Conservation (phyloP, 345 rosid species). For the Acer negundo region DNA sequence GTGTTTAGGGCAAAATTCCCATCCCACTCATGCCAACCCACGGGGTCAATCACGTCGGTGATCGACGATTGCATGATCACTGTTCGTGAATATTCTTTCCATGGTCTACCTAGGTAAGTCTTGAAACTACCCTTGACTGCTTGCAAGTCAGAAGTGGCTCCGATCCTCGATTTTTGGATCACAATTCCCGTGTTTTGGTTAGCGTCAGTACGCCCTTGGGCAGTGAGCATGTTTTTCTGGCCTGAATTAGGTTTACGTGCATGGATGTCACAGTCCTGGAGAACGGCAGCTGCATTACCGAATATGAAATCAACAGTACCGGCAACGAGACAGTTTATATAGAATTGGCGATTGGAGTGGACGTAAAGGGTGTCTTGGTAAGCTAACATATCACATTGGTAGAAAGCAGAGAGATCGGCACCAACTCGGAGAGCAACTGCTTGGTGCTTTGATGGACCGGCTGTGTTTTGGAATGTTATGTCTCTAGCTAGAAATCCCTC, state of each 20-base stretch:
- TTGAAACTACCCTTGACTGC: constrained; percentile 59
- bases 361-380: constrained; percentile 81
- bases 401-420: constrained; percentile 73
- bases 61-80: constrained; percentile 75
- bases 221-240: constrained; percentile 95
- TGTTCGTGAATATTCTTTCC: constrained; percentile 90
- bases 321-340: constrained; percentile 53
- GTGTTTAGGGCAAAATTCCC: constrained; percentile 70
- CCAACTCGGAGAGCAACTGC: constrained; percentile 84
- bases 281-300: constrained; percentile 60
- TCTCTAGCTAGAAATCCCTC: constrained; percentile 69
- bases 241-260: constrained; percentile 79
- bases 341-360: constrained; percentile 75
- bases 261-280: constrained; percentile 84
- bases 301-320: constrained; percentile 92
- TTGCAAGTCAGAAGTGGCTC: constrained; percentile 67
- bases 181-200: constrained; percentile 95
- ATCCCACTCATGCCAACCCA: constrained; percentile 83
- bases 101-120: constrained; percentile 83
- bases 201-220: constrained; percentile 83
- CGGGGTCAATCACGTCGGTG: constrained; percentile 61
- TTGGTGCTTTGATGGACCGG: constrained; percentile 76
- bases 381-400: constrained; percentile 73
- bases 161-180: constrained; percentile 78
- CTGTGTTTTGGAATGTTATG: constrained; percentile 79